Evolutionary conservation across 2,329 filamentous ascomycete species (phyloP), one percentile per base, ranked within the genome.

Genomic region (Pochonia chlamydosporia): DNA sequence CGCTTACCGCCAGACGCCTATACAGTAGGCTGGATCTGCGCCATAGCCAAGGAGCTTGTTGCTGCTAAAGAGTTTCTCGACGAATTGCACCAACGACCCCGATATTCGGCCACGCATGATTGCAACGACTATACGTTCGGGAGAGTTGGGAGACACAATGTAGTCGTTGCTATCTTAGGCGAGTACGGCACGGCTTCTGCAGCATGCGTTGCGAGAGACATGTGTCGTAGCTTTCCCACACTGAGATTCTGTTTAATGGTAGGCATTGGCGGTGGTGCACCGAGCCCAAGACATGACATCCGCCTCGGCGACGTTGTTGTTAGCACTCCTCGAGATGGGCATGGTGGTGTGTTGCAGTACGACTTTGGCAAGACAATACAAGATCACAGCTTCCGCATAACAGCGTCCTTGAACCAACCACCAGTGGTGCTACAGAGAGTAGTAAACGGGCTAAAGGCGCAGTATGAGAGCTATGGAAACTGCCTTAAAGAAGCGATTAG

Each of bases 21-120:
- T 42, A 68, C 59, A 0, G 59, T 74, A 3, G 70, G 68, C 16
- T 73, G 69, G 69, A 70, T 74, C 5, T 73, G 67, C 43, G 68
- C 70, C 10, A 49, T 73, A 1, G 20, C 4, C 0, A 58, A 52
- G 0, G 70, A 74, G 44, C 59, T 56, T 37, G 58, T 65, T 43
- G 69, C 70, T 5, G 70, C 70, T 3, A 50, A 54, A 23, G 53
- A 39, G 0, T 63, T 72, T 26, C 64, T 73, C 3, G 69, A 74
- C 43, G 62, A 72, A 36, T 26, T 39, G 31, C 49, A 51, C 21
- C n/a, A 48, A 5, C 26, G 31, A 7, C 37, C 31, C 48, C 50
- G 57, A 26, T 63, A 71, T 43, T 57, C 60, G 18, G n/a, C 9
- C 43, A 0, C 31, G 23, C 31, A 49, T 11, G 56, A 59, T 23